A percentile compares a stretch with the other conserved stretches of the same genome.
These are phyloP conservation scores for Simplicillium aogashimaense DNA, from an alignment of 2,329 filamentous ascomycete genomes.

Conservation along the genomic window DNA sequence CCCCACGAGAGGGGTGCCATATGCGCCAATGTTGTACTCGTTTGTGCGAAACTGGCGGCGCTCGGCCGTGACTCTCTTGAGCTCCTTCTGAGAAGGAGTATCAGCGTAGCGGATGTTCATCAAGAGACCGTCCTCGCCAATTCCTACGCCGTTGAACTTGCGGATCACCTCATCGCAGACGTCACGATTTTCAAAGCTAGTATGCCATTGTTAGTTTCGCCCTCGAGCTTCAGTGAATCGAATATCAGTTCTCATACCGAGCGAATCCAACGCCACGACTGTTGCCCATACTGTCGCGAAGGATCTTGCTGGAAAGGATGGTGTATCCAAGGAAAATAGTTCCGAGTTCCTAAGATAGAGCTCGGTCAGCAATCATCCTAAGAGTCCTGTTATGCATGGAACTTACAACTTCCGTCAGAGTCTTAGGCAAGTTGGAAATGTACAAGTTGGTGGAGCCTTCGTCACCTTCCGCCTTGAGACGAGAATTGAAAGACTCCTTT, in stretches of 20 bases:
- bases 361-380: slow-evolving; percentile 8
- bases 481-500: slow-evolving; percentile 94
- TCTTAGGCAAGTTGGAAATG: slow-evolving; percentile 90
- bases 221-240: too few relatives aligned
- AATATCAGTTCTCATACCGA: slow-evolving; percentile 58
- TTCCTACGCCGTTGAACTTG: slow-evolving; percentile 70
- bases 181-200: slow-evolving; percentile 82
- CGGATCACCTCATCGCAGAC: slow-evolving; percentile 84
- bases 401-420: slow-evolving; percentile 74
- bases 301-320: slow-evolving; percentile 89
- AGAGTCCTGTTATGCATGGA: background rate
- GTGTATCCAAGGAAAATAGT: slow-evolving; percentile 71
- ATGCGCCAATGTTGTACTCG: slow-evolving; percentile 76
- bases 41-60: slow-evolving; percentile 92
- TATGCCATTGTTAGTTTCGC: background rate
- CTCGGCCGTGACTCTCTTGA: slow-evolving; percentile 93
- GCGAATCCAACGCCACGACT: slow-evolving; percentile 97
- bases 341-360: slow-evolving; percentile 51
- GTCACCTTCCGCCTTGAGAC: slow-evolving; percentile 92
- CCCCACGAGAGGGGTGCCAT: slow-evolving; percentile 52
- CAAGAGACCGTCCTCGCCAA: slow-evolving; percentile 70
- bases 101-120: slow-evolving; percentile 95
- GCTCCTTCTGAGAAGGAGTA: slow-evolving; percentile 89
- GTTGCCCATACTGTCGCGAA: slow-evolving; percentile 82
- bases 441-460: slow-evolving; percentile 89